Evolutionary conservation across 2,329 filamentous ascomycete species (phyloP).

Genomic region (Didymella pinodella): DNA sequence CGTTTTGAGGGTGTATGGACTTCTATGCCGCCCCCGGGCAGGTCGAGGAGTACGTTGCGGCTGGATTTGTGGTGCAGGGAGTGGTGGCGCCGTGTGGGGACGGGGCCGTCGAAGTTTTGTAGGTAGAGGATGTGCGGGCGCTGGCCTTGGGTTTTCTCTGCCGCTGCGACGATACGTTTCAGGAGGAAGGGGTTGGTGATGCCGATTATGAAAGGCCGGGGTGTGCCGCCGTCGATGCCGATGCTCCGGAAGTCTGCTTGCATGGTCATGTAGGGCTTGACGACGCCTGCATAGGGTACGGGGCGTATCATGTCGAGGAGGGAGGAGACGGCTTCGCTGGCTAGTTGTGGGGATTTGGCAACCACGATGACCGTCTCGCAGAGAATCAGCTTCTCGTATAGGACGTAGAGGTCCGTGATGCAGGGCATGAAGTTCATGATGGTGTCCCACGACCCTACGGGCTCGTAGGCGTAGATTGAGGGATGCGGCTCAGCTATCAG

Average conservation of each 20-base stretch:
- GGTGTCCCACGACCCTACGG: slow-evolving; percentile 50
- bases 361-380: slow-evolving; percentile 53
- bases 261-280: slow-evolving; percentile 55
- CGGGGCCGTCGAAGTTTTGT: slow-evolving; percentile 46
- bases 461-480: slow-evolving; percentile 53
- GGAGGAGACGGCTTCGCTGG: slow-evolving; percentile 52
- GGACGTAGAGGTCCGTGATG: slow-evolving; percentile 52
- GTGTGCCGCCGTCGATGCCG: slow-evolving; percentile 51
- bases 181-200: slow-evolving; percentile 55
- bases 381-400: slow-evolving; percentile 53
- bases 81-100: slow-evolving; percentile 49
- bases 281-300: slow-evolving; percentile 51
- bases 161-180: slow-evolving; percentile 48
- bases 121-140: slow-evolving; percentile 52
- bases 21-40: slow-evolving; percentile 52
- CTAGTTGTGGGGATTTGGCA: slow-evolving; percentile 53
- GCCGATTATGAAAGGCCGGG: slow-evolving; percentile 51
- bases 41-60: slow-evolving; percentile 48
- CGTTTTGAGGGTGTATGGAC: slow-evolving; percentile 48
- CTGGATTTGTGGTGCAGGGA: slow-evolving; percentile 48
- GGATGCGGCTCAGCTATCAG: slow-evolving; percentile 41
- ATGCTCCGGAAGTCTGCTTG: slow-evolving; percentile 53
- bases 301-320: slow-evolving; percentile 52
- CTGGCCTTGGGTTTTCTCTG: slow-evolving; percentile 44
- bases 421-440: slow-evolving; percentile 53